Conservation (phyloP, 192 early-diverging fungal genomes). For the Funneliformis geosporum region DNA sequence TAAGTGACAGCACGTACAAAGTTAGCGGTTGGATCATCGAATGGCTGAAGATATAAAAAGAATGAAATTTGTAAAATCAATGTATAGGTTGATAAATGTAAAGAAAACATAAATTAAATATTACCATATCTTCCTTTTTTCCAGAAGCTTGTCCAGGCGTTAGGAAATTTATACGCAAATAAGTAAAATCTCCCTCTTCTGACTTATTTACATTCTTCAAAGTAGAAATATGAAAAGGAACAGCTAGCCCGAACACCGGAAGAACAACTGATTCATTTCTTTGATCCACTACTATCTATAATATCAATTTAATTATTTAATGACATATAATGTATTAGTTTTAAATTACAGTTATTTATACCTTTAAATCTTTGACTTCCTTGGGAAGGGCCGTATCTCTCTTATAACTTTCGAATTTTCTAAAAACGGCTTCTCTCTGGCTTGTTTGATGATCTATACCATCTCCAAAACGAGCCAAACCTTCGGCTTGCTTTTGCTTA, state of each 20-base stretch:
- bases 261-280: constrained; percentile 85
- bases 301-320: not conserved
- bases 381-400: constrained; percentile 85
- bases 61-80: not conserved
- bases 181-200: constrained; percentile 90
- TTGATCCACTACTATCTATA: constrained; percentile 87
- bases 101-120: not conserved
- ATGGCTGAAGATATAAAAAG: constrained; percentile 52
- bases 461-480: constrained; percentile 76
- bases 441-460: constrained; percentile 57
- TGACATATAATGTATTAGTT: not conserved
- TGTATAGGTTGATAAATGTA: not conserved
- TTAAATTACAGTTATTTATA: constrained; percentile 29
- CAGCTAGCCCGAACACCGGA: constrained; percentile 93
- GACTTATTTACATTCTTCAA: constrained; percentile 92
- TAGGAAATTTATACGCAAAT: constrained; percentile 93
- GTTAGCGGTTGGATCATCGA: constrained; percentile 83
- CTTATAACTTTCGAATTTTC: constrained; percentile 95
- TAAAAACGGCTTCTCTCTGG: constrained; percentile 73
- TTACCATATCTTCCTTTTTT: constrained; percentile 82
- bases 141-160: constrained; percentile 90
- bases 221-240: constrained; percentile 98
- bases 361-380: constrained; percentile 69
- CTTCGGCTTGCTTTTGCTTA: constrained; percentile 72
- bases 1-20: constrained; percentile 94